Evolutionary conservation across 352 stramenopile species (phyloP), one percentile per base, ranked within the genome.

Genomic region (Aphanomyces cochlioides): DNA sequence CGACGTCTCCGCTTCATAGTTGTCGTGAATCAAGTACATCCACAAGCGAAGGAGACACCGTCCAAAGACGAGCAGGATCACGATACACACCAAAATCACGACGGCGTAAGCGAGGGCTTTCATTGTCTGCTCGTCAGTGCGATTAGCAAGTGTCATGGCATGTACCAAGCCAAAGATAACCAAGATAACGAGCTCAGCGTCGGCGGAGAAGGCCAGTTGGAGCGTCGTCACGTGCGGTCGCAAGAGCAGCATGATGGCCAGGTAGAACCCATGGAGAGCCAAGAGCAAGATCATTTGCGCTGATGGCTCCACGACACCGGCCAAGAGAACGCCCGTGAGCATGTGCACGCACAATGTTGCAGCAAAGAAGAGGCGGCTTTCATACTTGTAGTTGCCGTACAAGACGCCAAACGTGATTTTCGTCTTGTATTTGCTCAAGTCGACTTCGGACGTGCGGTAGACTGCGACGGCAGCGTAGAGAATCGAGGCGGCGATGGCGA

Each of bases 281-380:
- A 90, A 82, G 56, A 88, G 72, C 21, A 79, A 63, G 38, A 89
- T 75, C 21, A 89, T 75, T 70, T 90, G 82, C 34, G 75, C 83
- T 40, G 88, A 82, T 10, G 75, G 71, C 17, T 83, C 80, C 43
- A n/a, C 17, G 43, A 50, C 43, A 48, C 21, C 36, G 37, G 82
- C 84, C 36, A 92, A 76, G 21, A 85, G 65, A 38, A 90, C 66
- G 2, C 81, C 84, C 4, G 76, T 86, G 4, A 75, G 58, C 63
- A 89, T 81, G 67, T 92, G 83, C 13, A 89, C 74, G 7, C 82
- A 61, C 12, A 80, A 75, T 10, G 77, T 75, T 17, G 88, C 72
- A n/a, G 87, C 74, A 68, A 90, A 88, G 71, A 92, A 89, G 64
- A 90, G 79, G 12, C 84, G 84, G 47, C 73, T 79, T 17, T 72